A percentile compares a stretch with the other conserved stretches of the same genome.
These are phyloP conservation scores for Eremochloa ophiuroides DNA, from an alignment of 176 grass and related monocot genomes.

Conservation along the genomic window DNA sequence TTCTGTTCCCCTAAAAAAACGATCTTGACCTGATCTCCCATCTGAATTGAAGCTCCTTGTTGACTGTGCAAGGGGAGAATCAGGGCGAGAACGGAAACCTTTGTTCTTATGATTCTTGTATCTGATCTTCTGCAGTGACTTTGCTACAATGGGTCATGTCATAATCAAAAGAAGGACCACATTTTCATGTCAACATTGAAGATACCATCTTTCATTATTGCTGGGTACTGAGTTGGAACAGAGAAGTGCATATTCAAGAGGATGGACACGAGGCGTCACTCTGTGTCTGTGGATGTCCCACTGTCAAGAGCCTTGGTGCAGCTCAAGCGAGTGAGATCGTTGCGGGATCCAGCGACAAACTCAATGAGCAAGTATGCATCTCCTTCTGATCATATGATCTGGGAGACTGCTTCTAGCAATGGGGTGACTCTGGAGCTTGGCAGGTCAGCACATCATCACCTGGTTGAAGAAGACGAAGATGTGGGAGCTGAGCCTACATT, in stretches of 20 bases:
- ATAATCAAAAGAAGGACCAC: neutral
- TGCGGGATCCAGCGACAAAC: slow-evolving; percentile 86
- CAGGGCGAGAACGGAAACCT: neutral
- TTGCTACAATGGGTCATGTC: slow-evolving; percentile 4
- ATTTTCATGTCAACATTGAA: slow-evolving; percentile 1
- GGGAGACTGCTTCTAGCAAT: slow-evolving; percentile 76
- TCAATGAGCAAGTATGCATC: slow-evolving; percentile 67
- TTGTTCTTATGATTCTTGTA: slow-evolving; percentile 15
- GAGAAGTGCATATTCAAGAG: slow-evolving; percentile 32
- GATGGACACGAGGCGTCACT: slow-evolving; percentile 64
- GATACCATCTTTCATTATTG: slow-evolving; percentile 12
- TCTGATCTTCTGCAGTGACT: slow-evolving; percentile 35
- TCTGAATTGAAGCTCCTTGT: neutral
- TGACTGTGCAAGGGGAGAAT: neutral
- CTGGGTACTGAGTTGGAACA: slow-evolving; percentile 5
- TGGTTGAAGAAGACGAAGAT: slow-evolving; percentile 59
- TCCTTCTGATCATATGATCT: slow-evolving; percentile 51
- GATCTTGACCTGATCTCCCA: neutral
- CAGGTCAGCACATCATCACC: slow-evolving; percentile 41
- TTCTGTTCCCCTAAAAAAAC: neutral
- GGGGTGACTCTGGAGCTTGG: slow-evolving; percentile 40
- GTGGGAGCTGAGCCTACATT: slow-evolving; percentile 41
- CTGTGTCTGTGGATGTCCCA: slow-evolving; percentile 81
- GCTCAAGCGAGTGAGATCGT: slow-evolving; percentile 82
- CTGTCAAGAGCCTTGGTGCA: slow-evolving; percentile 93